A percentile compares a stretch with the other conserved stretches of the same genome.
Evolutionary conservation across 176 grass and related monocot species (phyloP).

Genomic region (Ensete glaucum): DNA sequence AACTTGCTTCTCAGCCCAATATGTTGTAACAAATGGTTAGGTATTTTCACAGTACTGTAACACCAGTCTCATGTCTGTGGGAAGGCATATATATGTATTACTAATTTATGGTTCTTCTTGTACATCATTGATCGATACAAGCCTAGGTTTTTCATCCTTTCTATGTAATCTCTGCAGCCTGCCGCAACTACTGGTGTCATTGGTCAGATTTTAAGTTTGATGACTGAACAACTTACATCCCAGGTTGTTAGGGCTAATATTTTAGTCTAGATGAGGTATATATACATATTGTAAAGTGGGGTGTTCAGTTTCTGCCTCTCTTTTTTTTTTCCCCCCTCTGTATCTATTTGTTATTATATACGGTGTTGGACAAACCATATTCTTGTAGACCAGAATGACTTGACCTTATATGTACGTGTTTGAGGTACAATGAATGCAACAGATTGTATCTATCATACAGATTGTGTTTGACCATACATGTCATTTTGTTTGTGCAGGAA

Average conservation of each 20-base stretch:
- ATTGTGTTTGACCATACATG: too few relatives aligned
- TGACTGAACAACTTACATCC: too few relatives aligned
- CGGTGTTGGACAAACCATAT: background rate
- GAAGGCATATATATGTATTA: slow-evolving; percentile 5
- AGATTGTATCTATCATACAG: too few relatives aligned
- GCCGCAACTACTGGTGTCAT: too few relatives aligned
- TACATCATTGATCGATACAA: background rate
- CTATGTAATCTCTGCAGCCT: background rate
- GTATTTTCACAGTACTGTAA: background rate
- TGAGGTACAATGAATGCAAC: too few relatives aligned
- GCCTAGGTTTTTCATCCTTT: background rate
- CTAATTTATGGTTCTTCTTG: background rate
- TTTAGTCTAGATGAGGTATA: background rate
- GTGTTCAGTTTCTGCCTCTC: too few relatives aligned
- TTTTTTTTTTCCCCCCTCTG: too few relatives aligned
- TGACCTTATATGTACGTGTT: too few relatives aligned
- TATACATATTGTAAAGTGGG: background rate
- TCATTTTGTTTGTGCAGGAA: too few relatives aligned
- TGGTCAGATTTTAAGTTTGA: too few relatives aligned
- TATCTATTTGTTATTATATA: background rate
- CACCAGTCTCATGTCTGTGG: background rate
- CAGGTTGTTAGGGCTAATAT: background rate
- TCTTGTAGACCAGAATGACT: background rate
- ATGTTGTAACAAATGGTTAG: background rate
- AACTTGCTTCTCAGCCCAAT: background rate